Conservation (phyloP, 1,284 basidiomycete genomes). For the Pterulicium gracile region DNA sequence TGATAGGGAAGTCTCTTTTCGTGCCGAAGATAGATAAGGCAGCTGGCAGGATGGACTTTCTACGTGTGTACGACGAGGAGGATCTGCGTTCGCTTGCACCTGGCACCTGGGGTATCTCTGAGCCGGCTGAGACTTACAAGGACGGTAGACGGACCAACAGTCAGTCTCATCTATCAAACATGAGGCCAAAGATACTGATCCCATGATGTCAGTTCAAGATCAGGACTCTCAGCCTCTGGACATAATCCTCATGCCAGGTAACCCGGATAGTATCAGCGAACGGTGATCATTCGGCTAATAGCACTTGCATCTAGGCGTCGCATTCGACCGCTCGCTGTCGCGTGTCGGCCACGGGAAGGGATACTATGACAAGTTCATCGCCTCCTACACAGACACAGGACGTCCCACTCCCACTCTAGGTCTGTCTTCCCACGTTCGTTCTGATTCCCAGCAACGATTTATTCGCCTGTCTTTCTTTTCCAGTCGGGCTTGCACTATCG, state of each 20-base stretch:
- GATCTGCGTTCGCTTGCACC: constrained; percentile 47
- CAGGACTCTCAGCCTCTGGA: constrained; percentile 35
- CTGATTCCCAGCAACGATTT: constrained; percentile 4
- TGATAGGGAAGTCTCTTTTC: constrained; percentile 53
- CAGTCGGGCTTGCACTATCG: constrained; percentile 54
- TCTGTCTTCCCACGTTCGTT: constrained; percentile 17
- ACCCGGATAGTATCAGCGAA: constrained; percentile 10
- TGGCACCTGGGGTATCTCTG: constrained; percentile 66
- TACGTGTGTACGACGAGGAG: constrained; percentile 43
- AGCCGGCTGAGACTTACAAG: constrained; percentile 41
- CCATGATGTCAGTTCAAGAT: constrained; percentile 28
- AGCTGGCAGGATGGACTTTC: constrained; percentile 50
- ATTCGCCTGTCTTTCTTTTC: constrained; percentile 10
- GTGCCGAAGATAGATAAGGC: constrained; percentile 51
- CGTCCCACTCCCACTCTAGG: constrained; percentile 41
- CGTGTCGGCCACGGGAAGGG: constrained; percentile 74
- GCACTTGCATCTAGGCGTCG: constrained; percentile 39
- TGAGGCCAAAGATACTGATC: background rate
- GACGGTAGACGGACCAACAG: constrained; percentile 36
- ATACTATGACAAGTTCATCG: constrained; percentile 67
- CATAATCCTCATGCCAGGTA: constrained; percentile 62
- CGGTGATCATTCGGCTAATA: constrained; percentile 3
- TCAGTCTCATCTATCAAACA: constrained; percentile 25
- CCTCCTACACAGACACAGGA: constrained; percentile 33
- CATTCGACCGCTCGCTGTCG: constrained; percentile 61